Evolutionary conservation across 441 rosid genomes (phyloP), one percentile per base, ranked within the genome.

Genomic region (Hypseocharis bilobata): DNA sequence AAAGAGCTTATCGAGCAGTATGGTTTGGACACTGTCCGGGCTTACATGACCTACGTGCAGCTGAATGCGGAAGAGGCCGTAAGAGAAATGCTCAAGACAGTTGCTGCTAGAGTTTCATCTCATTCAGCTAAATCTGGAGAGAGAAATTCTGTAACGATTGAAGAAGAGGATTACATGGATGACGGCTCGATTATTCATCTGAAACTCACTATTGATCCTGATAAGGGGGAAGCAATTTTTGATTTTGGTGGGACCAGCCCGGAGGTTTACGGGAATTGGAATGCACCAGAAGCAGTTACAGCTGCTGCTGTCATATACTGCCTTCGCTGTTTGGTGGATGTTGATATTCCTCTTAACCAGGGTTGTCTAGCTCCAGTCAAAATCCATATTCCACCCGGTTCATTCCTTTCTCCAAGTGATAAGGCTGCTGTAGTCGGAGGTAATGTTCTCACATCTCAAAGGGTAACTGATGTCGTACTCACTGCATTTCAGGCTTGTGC

Each of bases 401-500:
- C 94, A 19, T 83, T 92, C 72, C 89, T 92, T 17, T 92, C 96
- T 62, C 98, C 98, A 7, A 85, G 92, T 16, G 98, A 92, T 67
- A 86, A 81, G 72, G 90, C 96, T 47, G 98, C 96, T 38, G 96
- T 92, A 2, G 98, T 92, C 30, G 98, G 98, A 66, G 98, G 98
- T 26, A 92, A 92, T 54, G 98, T 92, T 67, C 82, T 92, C 47
- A 88, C 98, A 2, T 88, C 96, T 34, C 96, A 89, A 76, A 80
- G 96, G 75, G 76, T 92, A 49, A 88, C 98, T 45, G 98, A 92
- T 69, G 96, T 85, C 17, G 78, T 88, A 4, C 83, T 92, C 34
- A 82, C 89, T 36, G 94, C 96, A 56, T 89, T 92, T 74, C 87
- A 85, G 79, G 96, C 96, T 4, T 89, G 98, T 72, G 96, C 96